These are phyloP conservation scores for Earliella scabrosa DNA, from an alignment of 1,284 basidiomycete genomes.

Conservation along the genomic window DNA sequence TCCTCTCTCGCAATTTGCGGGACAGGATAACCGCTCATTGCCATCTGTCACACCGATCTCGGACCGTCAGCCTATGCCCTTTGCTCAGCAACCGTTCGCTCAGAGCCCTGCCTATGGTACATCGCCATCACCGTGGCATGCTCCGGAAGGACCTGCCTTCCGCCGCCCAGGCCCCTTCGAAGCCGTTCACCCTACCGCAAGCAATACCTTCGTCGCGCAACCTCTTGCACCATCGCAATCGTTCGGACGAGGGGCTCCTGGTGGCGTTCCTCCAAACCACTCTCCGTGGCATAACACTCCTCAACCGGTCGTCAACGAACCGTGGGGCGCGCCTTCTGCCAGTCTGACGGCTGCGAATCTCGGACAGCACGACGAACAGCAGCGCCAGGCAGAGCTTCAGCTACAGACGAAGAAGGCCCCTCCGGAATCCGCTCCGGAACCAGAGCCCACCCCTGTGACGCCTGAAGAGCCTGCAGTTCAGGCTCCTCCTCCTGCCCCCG, in stretches of 20 bases:
- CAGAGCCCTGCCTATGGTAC: conserved; percentile 19
- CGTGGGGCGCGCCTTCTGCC: conserved; percentile 51
- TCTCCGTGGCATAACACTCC: conserved; percentile 59
- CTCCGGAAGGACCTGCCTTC: conserved; percentile 35
- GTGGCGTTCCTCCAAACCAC: conserved; percentile 39
- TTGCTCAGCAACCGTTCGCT: conserved; percentile 25
- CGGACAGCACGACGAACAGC: conserved; percentile 60
- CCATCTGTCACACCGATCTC: conserved; percentile 27
- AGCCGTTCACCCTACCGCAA: conserved; percentile 30
- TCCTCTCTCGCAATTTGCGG: conserved; percentile 32
- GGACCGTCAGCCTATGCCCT: conserved; percentile 28
- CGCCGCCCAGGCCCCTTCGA: conserved; percentile 52
- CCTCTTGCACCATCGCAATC: conserved; percentile 32
- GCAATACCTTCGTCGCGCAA: conserved; percentile 27
- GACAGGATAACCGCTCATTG: conserved; percentile 26
- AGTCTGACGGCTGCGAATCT: conserved; percentile 60
- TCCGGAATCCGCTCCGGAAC: conserved; percentile 15
- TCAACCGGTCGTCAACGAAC: conserved; percentile 46
- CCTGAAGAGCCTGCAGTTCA: conserved; percentile 16
- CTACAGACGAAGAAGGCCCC: conserved; percentile 15
- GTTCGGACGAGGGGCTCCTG: conserved; percentile 26
- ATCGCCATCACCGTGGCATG: conserved; percentile 39
- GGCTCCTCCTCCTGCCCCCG: conserved; percentile 21
- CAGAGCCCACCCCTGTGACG: conserved; percentile 7
- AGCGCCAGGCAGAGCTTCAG: conserved; percentile 35